A percentile compares a stretch with the other conserved stretches of the same genome.
Evolutionary conservation across 2,329 filamentous ascomycete genomes (phyloP).

Genomic region (Coniochaeta hoffmannii): DNA sequence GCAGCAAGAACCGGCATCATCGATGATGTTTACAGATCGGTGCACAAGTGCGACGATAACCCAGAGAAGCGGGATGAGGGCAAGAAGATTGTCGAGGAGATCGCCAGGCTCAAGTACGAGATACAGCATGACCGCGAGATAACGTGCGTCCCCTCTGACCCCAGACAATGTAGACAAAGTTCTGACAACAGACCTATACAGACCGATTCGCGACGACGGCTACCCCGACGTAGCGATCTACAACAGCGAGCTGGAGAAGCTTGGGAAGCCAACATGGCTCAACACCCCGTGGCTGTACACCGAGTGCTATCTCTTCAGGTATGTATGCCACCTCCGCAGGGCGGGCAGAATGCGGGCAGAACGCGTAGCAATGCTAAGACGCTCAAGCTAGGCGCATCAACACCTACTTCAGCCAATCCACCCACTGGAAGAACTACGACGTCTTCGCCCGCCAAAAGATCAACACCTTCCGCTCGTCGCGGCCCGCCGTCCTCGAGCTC

Average conservation of each 20-base stretch:
- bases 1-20: constrained; percentile 71
- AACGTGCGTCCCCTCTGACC: constrained; percentile 44
- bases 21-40: constrained; percentile 82
- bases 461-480: constrained; percentile 84
- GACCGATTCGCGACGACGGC: constrained; percentile 71
- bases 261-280: constrained; percentile 74
- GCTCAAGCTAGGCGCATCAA: constrained; percentile 55
- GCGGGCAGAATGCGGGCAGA: too few relatives aligned
- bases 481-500: constrained; percentile 51
- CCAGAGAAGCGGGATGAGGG: constrained; percentile 67
- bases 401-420: constrained; percentile 68
- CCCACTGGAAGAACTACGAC: constrained; percentile 85
- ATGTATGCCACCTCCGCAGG: constrained; percentile 8
- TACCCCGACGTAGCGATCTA: constrained; percentile 69
- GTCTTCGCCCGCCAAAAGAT: constrained; percentile 87
- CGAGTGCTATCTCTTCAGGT: constrained; percentile 92
- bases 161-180: background rate
- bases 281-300: constrained; percentile 80
- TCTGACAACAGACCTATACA: constrained; percentile 22
- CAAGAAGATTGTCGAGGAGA: constrained; percentile 72
- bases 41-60: constrained; percentile 50
- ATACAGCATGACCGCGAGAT: constrained; percentile 80
- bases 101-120: constrained; percentile 87
- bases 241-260: constrained; percentile 74
- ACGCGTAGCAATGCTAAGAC: constrained; percentile 7